Conservation (phyloP, 108 stramenopile genomes). For the Pseudonitzschia multistriata region DNA sequence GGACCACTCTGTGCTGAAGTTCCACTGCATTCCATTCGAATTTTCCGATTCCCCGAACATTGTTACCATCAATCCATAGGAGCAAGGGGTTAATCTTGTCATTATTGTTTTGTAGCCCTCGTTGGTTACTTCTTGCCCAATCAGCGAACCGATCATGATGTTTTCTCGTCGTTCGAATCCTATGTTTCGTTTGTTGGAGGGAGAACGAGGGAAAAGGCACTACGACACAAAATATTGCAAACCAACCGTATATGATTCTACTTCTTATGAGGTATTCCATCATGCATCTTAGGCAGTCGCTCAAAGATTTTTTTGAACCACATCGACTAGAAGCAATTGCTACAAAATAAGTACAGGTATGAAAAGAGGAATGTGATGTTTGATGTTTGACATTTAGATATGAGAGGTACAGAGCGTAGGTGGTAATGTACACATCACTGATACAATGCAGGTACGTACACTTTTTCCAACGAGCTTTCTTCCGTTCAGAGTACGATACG, state of each 20-base stretch:
- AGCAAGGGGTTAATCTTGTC: neutral
- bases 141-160: conserved; percentile 3
- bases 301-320: too few species aligned
- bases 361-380: too few species aligned
- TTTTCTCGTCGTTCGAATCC: conserved; percentile 1
- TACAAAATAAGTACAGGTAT: too few species aligned
- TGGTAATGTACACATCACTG: too few species aligned
- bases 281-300: neutral
- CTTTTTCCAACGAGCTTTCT: too few species aligned
- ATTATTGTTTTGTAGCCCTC: neutral
- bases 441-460: too few species aligned
- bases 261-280: neutral
- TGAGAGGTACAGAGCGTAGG: too few species aligned
- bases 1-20: conserved; percentile 6
- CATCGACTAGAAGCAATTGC: too few species aligned
- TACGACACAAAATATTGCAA: neutral
- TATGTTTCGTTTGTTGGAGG: neutral
- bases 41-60: conserved; percentile 32
- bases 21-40: conserved; percentile 28
- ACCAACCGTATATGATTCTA: neutral
- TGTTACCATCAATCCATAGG: conserved; percentile 25
- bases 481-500: too few species aligned
- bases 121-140: neutral
- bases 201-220: neutral
- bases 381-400: too few species aligned